These are phyloP conservation scores for Kwoniella sp. DNA, from an alignment of 768 basidiomycete species.

Conservation along the genomic window DNA sequence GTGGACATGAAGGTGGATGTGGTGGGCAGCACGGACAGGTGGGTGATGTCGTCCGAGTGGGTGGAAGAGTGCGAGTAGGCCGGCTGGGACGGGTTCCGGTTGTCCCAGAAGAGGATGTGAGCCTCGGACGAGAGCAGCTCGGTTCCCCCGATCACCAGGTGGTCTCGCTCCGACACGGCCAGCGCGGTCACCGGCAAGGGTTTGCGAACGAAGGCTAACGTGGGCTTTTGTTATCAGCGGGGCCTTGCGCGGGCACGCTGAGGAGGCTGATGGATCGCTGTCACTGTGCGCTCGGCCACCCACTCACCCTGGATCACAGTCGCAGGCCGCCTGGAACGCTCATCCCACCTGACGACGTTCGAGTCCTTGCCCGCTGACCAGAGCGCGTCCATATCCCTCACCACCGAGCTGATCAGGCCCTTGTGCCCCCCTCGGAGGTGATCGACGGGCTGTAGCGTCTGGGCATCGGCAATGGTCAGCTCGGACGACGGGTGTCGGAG, in stretches of 20 bases:
- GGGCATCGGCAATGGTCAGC: constrained; percentile 42
- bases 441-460: constrained; percentile 41
- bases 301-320: constrained; percentile 43
- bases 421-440: constrained; percentile 38
- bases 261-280: too few species aligned
- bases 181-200: constrained; percentile 42
- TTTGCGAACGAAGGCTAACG: constrained; percentile 40
- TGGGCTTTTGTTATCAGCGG: background rate
- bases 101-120: constrained; percentile 83
- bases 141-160: constrained; percentile 74
- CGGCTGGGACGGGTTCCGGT: constrained; percentile 67
- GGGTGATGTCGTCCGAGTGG: constrained; percentile 89
- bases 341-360: constrained; percentile 47
- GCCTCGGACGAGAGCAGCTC: constrained; percentile 78
- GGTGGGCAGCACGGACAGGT: constrained; percentile 58
- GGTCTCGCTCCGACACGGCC: constrained; percentile 38
- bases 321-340: constrained; percentile 34
- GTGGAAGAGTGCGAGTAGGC: constrained; percentile 75
- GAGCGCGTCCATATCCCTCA: constrained; percentile 25
- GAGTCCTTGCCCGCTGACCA: constrained; percentile 46
- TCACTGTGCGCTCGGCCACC: too few species aligned
- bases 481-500: constrained; percentile 44
- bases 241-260: too few species aligned
- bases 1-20: constrained; percentile 32
- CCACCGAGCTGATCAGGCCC: constrained; percentile 30